phyloP scores from a whole-genome alignment of 345 rosid species.

The Syzygium aromaticum region DNA sequence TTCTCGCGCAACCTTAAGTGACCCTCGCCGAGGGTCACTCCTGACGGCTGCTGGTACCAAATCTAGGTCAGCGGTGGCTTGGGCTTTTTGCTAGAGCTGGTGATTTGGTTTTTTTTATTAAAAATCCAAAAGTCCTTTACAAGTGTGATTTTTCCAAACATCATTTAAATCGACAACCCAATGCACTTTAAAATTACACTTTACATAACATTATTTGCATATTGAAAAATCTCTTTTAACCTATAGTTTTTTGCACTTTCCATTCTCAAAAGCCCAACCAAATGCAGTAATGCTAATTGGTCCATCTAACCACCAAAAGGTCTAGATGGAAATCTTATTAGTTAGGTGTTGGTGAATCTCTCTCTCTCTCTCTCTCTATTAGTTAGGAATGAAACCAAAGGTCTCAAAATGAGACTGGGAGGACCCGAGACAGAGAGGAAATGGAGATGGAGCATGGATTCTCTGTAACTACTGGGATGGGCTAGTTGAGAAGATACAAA shows the following conservation, averaged over 20 bases:
- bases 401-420: background rate
- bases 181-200: no score
- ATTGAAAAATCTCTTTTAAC: background rate
- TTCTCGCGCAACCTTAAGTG: accelerated
- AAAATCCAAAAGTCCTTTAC: no score
- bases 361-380: background rate
- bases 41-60: background rate
- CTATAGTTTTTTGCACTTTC: background rate
- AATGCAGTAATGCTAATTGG: background rate
- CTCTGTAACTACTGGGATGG: background rate
- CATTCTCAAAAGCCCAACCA: background rate
- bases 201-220: no score
- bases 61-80: no score
- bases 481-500: background rate
- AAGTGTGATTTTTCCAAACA: background rate
- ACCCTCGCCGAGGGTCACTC: background rate
- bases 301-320: background rate
- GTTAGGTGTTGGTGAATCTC: background rate
- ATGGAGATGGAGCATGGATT: background rate
- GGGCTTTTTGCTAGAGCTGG: background rate
- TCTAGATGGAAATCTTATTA: background rate
- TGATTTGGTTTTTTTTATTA: no score
- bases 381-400: background rate
- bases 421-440: background rate
- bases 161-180: no score